Base-by-base conservation (phyloP, 768 basidiomycete genomes). In the Mycena rebaudengoi region DNA sequence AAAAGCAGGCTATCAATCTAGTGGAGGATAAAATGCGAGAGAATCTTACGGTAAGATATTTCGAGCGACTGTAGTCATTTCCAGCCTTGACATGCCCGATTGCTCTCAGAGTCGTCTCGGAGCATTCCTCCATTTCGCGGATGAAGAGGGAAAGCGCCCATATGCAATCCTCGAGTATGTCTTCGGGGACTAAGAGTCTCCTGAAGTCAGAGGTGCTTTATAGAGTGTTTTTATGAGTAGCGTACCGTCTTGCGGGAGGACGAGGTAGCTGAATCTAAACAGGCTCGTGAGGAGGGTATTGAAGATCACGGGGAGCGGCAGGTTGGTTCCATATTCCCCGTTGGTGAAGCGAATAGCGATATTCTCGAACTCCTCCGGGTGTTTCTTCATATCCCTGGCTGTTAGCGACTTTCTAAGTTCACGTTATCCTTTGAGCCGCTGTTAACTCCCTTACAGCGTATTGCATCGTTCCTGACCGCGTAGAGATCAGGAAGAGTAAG, bases 251-350 rank as follows among this genome's bases (percentile, higher is more conserved):
- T 62, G 49, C 11, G 40, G 51, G 26, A 54, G 49, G 23, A 43
- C 60, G 39, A 72, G 69, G 51, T 69, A 70, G n/a, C 57, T 48
- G 51, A 70, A 72, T 30, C 50, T 62, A 58, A 70, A 73, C n/a
- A 72, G 50, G 35, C 49, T 55, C 18, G 44, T 32, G 7, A 65
- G 29, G 13, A 55, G 45, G 18, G 21, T 49, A n/a, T 62, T 62
- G 7, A 62, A 62, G 11, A 62, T 37, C n/a, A n/a, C n/a, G n/a
- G n/a, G n/a, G 13, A 62, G 39, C 1, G 28, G 45, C 18, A 56
- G 53, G 26, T 49, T 55, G 45, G 49, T n/a, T 54, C 44, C 35
- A 11, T 11, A 40, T 54, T 55, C 39, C 14, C 52, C 60, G 1
- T 35, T 26, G 6, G 52, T 44, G 25, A 55, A 55, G 8, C 46